Evolutionary conservation across 495 filamentous ascomycete genomes (phyloP), one percentile per base, ranked within the genome.

Genomic region (Penicillium robsamsonii): DNA sequence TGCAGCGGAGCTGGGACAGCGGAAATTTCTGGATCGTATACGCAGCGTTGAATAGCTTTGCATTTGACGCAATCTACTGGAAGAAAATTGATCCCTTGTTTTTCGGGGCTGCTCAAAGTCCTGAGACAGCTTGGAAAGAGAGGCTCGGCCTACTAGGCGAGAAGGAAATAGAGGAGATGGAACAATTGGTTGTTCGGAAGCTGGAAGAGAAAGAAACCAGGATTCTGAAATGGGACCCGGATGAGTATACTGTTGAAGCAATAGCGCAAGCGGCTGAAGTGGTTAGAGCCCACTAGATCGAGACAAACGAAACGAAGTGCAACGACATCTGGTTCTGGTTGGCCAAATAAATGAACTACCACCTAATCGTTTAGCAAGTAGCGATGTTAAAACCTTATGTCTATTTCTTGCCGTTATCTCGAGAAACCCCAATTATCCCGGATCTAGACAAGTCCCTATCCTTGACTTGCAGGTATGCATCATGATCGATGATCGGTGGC

Each of bases 81-180:
- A 0, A 35, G 5, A 35, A 35, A 15, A 35, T 35, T 15, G 33
- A 35, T 15, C 33, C 12, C 4, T 0, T 13, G 5, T 35, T 35
- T 15, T 35, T 49, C 29, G 22, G 3, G 17, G 24, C 40, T 12
- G 8, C 40, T 2, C 4, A 11, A 17, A 24, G 15, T 25, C 40
- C 25, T 1, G 40, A 53, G 25, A 31, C 12, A 9, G 53, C 44
- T 35, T 59, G 57, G 57, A 56, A 59, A 25, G 27, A 59, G 18
- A 55, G 57, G 27, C 40, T 59, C 15, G 51, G 6, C 24, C 30
- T 55, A 15, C 33, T 59, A 8, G 25, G 13, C 2, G 57, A 50
- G 3, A 17, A 33, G 11, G 53, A 49, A 31, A 11, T 24, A 18
- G 17, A 42, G 42, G 54, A 60, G 9, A 60, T 60, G 53, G 58